Base-by-base conservation (phyloP, 2,329 filamentous ascomycete species). In the Xylariaceae sp. region DNA sequence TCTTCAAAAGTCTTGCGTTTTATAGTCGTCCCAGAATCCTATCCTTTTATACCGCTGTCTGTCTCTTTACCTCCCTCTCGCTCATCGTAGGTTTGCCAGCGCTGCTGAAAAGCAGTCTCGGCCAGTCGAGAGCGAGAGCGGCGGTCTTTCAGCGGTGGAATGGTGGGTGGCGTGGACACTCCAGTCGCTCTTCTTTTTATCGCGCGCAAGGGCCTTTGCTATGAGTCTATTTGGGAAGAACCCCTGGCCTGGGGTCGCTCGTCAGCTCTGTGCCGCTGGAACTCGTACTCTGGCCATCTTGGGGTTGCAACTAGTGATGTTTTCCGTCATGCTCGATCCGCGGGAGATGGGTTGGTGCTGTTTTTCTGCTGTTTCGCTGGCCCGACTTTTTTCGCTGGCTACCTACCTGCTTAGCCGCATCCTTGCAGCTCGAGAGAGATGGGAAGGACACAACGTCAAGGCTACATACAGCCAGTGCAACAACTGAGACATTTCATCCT, bases 201-300 rank as follows among this genome's bases (percentile, higher is more conserved):
- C 50, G 71, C 62, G 71, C 65, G 68, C 79, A 73, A 70, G 67
- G 72, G 68, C 62, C 65, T 68, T 68, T 69, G 70, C 81, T 78
- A 87, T 87, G 83, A 86, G 83, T 78, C 74, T 59, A 69, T 74
- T 68, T 61, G 82, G 76, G 83, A 83, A 87, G 83, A 84, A 68
- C 76, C 76, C 83, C 76, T 73, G 66, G 68, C 46, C 69, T 62
- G 80, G 78, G 75, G 76, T 69, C 82, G 74, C 84, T 85, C 83
- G 82, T 88, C 83, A 76, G 79, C 73, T 64, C 63, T 65, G 66
- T 64, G 64, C 70, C 73, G 69, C 82, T 81, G 83, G 83, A 76
- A 69, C 60, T 56, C 55, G 67, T 59, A 73, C 70, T 67, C 62
- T 71, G 74, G 71, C 68, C 71, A 62, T 36, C n/a, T n/a, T 31